A percentile compares a stretch with the other conserved stretches of the same genome.
phyloP scores from a whole-genome alignment of 2,329 filamentous ascomycete species.

The Seiridium unicorne region DNA sequence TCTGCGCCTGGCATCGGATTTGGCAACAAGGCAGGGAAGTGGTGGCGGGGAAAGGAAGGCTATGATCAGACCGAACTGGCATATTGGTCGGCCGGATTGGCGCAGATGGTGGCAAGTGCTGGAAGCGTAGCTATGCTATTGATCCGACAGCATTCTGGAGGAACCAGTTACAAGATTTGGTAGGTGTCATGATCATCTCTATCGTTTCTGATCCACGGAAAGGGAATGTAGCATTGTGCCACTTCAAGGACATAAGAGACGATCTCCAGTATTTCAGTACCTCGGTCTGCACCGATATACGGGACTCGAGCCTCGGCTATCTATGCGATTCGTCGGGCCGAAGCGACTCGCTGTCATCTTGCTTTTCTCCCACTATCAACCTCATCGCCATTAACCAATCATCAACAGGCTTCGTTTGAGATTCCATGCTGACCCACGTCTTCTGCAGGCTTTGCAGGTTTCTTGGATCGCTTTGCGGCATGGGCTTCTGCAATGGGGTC shows the following conservation, averaged over 20 bases:
- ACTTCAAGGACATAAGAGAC: neutral
- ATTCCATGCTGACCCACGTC: too few relatives aligned
- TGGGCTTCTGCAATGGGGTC: constrained; percentile 35
- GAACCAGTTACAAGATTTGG: constrained; percentile 47
- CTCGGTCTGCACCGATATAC: too few relatives aligned
- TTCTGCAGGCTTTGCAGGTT: constrained; percentile 39
- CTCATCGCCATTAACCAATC: too few relatives aligned
- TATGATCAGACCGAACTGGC: constrained; percentile 49
- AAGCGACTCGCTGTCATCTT: too few relatives aligned
- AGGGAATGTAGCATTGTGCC: neutral
- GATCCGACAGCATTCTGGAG: constrained; percentile 45
- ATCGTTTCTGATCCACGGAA: neutral
- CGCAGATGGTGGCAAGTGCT: constrained; percentile 39
- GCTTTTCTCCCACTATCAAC: too few relatives aligned
- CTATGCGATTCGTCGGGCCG: too few relatives aligned
- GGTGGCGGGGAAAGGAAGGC: constrained; percentile 36
- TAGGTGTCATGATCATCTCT: constrained; percentile 28
- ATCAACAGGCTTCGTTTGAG: too few relatives aligned
- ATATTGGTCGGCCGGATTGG: constrained; percentile 45
- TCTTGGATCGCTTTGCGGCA: constrained; percentile 39
- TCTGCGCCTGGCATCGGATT: constrained; percentile 35
- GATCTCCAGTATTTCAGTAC: too few relatives aligned
- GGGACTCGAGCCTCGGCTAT: too few relatives aligned
- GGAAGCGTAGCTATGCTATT: constrained; percentile 41
- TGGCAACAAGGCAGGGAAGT: constrained; percentile 44